Base-by-base conservation (phyloP, 2,329 filamentous ascomycete genomes). In the Metarhizium guizhouense region DNA sequence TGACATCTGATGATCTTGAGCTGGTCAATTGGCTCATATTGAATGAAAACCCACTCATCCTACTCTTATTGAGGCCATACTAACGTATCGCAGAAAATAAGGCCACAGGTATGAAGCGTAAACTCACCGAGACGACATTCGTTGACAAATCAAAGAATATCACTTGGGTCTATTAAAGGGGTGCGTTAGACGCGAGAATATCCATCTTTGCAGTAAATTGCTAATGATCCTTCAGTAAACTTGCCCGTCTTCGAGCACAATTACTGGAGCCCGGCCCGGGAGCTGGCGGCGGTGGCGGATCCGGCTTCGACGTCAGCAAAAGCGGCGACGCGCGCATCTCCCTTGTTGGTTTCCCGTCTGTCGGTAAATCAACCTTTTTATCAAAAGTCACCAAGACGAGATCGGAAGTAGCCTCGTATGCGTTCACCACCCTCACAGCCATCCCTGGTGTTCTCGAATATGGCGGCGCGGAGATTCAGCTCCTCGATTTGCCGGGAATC, bases 311-410 rank as follows among this genome's bases (percentile, higher is more conserved):
- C 68, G 94, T 99, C 47, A 94, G 88, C 70, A 99, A 99, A 74
- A 93, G 87, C 62, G 94, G 94, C 60, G 94, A 99, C 77, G 94
- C 94, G 14, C 85, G 94, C 66, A 97, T 99, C 74, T 91, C 95
- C 2, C 83, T 99, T 2, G 95, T 99, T 54, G 94, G 94, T n/a
- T 99, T 99, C 65, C 94, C 95, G 0, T 99, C 95, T 0, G 94
- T 99, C 53, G 94, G 94, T 70, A 99, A 99, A 76, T 99, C 94
- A 2, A 99, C 94, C 0, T 97, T 99, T 68, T 72, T 99, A n/a
- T 96, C 92, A 51, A 96, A 97, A 68, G 95, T 99, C 70, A 99
- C 94, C 52, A 97, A 96, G 75, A 99, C 95, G 43, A 91, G 90
- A 67, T 96, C 91, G 52, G 93, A 96, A 70, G 91, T 96, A 32